phyloP scores from a whole-genome alignment of 345 rosid species.

The Linum usitatissimum region DNA sequence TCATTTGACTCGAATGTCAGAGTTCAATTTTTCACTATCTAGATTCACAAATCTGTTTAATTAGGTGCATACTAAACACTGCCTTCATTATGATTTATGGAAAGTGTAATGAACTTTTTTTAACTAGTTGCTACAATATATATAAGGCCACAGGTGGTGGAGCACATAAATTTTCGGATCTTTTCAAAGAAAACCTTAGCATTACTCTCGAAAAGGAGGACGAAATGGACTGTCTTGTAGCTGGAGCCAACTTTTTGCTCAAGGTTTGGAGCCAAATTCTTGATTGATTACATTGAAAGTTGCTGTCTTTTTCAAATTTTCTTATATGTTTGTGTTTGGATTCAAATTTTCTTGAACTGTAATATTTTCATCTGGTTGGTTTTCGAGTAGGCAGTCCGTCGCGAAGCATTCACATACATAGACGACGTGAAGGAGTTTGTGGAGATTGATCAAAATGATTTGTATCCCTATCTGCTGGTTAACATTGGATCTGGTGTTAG shows the following conservation, averaged over 20 bases:
- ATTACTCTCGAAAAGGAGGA: conserved; percentile 3
- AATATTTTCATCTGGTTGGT: conserved; percentile 11
- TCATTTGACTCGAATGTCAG: background rate
- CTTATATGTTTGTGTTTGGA: background rate
- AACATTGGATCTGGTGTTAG: conserved; percentile 91
- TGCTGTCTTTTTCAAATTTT: background rate
- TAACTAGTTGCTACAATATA: background rate
- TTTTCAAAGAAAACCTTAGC: conserved; percentile 1
- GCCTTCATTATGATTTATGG: background rate
- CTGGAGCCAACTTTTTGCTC: conserved; percentile 3
- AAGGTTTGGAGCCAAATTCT: background rate
- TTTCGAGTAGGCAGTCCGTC: conserved; percentile 50
- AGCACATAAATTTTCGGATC: conserved; percentile 5
- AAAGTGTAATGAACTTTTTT: background rate
- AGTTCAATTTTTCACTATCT: background rate
- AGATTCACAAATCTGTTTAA: background rate
- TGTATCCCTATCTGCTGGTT: conserved; percentile 81
- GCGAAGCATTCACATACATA: conserved; percentile 67
- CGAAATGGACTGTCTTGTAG: conserved; percentile 7
- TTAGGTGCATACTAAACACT: background rate
- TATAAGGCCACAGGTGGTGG: conserved; percentile 1
- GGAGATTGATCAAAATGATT: conserved; percentile 61
- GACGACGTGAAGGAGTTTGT: conserved; percentile 60
- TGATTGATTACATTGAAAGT: no score
- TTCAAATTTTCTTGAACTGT: no score